phyloP scores from a whole-genome alignment of 176 grass and related monocot species.

The Carex scoparia region DNA sequence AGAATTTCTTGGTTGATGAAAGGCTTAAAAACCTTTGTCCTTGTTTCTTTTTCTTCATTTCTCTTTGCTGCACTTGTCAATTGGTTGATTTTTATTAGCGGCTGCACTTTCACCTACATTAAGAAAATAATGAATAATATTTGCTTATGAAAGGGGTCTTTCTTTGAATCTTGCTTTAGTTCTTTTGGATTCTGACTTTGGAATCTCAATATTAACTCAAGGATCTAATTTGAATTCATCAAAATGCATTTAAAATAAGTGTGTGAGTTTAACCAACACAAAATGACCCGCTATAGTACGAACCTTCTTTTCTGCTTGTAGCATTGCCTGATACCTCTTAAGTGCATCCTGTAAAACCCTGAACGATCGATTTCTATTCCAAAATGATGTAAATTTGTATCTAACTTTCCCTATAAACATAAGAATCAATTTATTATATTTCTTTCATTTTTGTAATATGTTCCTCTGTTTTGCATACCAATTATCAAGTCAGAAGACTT shows the following conservation, averaged over 20 bases:
- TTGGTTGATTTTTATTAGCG: slow-evolving; percentile 19
- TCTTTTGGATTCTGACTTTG: neutral
- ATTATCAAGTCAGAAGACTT: neutral
- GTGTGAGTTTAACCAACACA: neutral
- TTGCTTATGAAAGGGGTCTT: neutral
- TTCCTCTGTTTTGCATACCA: neutral
- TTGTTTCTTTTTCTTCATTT: slow-evolving; percentile 32
- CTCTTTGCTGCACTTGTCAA: slow-evolving; percentile 26
- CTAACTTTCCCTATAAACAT: slow-evolving; percentile 66
- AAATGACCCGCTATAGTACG: neutral
- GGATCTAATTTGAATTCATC: neutral
- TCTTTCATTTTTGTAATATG: neutral
- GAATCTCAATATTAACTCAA: neutral
- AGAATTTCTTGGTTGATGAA: slow-evolving; percentile 83
- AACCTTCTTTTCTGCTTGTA: slow-evolving; percentile 87
- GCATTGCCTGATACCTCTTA: slow-evolving; percentile 47
- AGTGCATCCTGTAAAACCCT: slow-evolving; percentile 46
- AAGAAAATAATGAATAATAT: slow-evolving; percentile 1
- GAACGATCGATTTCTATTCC: slow-evolving; percentile 80
- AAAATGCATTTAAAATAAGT: neutral
- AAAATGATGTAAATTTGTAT: slow-evolving; percentile 94
- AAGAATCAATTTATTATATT: slow-evolving; percentile 23
- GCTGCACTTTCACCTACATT: slow-evolving; percentile 47
- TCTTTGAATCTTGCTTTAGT: neutral
- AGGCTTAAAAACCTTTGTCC: slow-evolving; percentile 34